Evolutionary conservation across 805 yeast genomes (phyloP), one percentile per base, ranked within the genome.

Genomic region (Kluyveromyces wickerhamii): DNA sequence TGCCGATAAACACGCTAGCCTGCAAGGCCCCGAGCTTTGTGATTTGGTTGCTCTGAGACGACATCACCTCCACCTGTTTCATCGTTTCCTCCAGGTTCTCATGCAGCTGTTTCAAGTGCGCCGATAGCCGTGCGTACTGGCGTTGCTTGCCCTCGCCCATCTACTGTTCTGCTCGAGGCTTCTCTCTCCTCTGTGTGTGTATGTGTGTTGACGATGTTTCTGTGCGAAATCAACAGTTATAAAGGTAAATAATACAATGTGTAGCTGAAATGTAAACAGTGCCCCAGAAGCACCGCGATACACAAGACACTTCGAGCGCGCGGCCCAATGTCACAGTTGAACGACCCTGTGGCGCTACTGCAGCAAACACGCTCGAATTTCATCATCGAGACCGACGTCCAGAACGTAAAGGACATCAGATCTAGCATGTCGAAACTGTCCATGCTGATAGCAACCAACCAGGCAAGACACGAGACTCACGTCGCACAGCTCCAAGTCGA

Each of bases 1-100:
- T 49, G 7, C 59, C 54, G 18, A 54, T 50, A 26, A 57, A 45
- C 54, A 56, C 51, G 35, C 56, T 47, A 3, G 59, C 53, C 28
- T 56, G 53, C 1, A 51, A 42, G 30, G 51, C 52, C 6, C 62
- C 62, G 16, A 57, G 32, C 32, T 54, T 59, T 9, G 52, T 54
- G 5, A 57, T 49, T 21, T 55, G 34, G 15, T 52, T 51, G 33
- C 60, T 52, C 24, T 54, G 59, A n/a, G 35, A 39, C 7, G 60
- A 51, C 59, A 56, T 47, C 7, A 42, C 36, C 14, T 49, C 47
- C 32, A 57, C 32, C 21, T 54, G 57, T 12, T 35, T 36, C n/a
- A 47, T 42, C 2, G 60, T 53, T 17, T 41, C 43, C 12, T 42
- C 37, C 18, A 57, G 33, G 30, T 57, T 54, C 13, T 44, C 29